These are phyloP conservation scores for Phytophthora colocasiae DNA, from an alignment of 352 stramenopile genomes.

Conservation along the genomic window DNA sequence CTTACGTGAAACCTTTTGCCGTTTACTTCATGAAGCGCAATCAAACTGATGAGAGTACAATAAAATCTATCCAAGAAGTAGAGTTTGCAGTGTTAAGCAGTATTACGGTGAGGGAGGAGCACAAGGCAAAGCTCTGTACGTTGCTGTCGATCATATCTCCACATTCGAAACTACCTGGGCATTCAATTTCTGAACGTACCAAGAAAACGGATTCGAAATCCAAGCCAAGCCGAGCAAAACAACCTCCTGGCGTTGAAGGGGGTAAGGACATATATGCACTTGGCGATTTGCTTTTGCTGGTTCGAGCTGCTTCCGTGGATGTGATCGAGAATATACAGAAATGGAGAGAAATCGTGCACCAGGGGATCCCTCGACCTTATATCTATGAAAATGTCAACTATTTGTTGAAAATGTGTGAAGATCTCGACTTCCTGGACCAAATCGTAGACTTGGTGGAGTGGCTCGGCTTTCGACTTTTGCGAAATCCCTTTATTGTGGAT, in stretches of 20 bases:
- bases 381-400: conserved; percentile 56
- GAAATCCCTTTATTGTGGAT: conserved; percentile 63
- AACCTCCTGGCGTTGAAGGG: conserved; percentile 19
- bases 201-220: background rate
- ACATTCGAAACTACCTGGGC: background rate
- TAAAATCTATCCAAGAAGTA: conserved; percentile 38
- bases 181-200: background rate
- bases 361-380: conserved; percentile 43
- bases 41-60: background rate
- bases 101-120: conserved; percentile 60
- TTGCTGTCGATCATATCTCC: conserved; percentile 32
- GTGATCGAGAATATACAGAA: conserved; percentile 58
- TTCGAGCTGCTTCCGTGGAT: conserved; percentile 60
- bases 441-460: conserved; percentile 47
- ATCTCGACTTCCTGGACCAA: conserved; percentile 61
- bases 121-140: conserved; percentile 46
- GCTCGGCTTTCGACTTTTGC: conserved; percentile 58
- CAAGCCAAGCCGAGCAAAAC: conserved; percentile 1
- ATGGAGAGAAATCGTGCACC: conserved; percentile 52
- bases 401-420: conserved; percentile 59
- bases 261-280: conserved; percentile 65
- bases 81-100: conserved; percentile 48
- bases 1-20: too few species aligned
- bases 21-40: background rate
- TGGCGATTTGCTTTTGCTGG: conserved; percentile 59